A percentile compares a stretch with the other conserved stretches of the same genome.
Evolutionary conservation across 2,329 filamentous ascomycete genomes (phyloP).

Genomic region (Lecanosticta acicola): DNA sequence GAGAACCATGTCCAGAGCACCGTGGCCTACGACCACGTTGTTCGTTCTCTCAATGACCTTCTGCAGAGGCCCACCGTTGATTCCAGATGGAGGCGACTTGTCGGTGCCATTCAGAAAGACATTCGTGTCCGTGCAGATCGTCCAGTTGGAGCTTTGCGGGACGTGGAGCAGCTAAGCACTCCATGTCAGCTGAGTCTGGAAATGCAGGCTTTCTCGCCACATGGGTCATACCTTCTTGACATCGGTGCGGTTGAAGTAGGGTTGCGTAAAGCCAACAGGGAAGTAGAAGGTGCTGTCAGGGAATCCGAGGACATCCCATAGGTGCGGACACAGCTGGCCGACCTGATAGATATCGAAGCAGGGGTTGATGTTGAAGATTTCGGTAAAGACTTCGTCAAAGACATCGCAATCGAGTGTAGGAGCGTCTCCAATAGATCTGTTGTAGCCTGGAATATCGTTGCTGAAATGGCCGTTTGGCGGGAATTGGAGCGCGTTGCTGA

Average conservation of each 20-base stretch:
- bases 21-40: conserved; percentile 47
- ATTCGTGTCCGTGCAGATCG: conserved; percentile 36
- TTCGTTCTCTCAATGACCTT: conserved; percentile 49
- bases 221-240: conserved; percentile 46
- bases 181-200: too few relatives aligned
- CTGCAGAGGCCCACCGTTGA: conserved; percentile 37
- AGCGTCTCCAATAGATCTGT: not conserved
- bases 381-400: conserved; percentile 27
- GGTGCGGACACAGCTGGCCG: conserved; percentile 26
- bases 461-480: conserved; percentile 29
- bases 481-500: conserved; percentile 44
- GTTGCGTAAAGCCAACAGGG: conserved; percentile 7
- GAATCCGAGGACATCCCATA: conserved; percentile 21
- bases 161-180: too few relatives aligned
- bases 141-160: conserved; percentile 28
- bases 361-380: conserved; percentile 28
- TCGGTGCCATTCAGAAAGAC: conserved; percentile 31
- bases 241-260: conserved; percentile 50
- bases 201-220: too few relatives aligned
- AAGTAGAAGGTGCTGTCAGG: conserved; percentile 10
- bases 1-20: conserved; percentile 46
- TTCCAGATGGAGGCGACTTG: conserved; percentile 19
- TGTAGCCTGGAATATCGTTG: conserved; percentile 1
- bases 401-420: conserved; percentile 27
- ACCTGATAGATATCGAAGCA: conserved; percentile 34